Evolutionary conservation across 371 early-diverging fungal genomes (phyloP), one percentile per base, ranked within the genome.

Genomic region (Rhizopus microsporus): DNA sequence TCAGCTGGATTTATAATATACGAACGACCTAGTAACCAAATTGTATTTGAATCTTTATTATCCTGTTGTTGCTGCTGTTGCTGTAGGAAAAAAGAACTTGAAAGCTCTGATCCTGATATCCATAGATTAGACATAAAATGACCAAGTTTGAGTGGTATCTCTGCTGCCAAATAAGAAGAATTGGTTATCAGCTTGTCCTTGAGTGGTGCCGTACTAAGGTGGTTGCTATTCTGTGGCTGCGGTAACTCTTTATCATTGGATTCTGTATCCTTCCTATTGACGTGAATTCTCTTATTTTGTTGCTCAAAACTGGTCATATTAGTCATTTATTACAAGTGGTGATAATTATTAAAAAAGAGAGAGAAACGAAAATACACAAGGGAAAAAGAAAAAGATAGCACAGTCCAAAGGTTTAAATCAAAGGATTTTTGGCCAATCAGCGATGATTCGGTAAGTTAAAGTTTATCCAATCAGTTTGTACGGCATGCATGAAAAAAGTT

Each of bases 91-190:
- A 63, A 56, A 7, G 67, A 62, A 34, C 52, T 69, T 4, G 66
- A 67, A 5, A 71, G 45, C 37, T 75, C 72, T 29, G 76, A 56
- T 32, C 72, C 61, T 31, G 75, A 64, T 4, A 52, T 61, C 80
- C 80, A 80, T 42, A 80, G 51, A 51, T 76, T 62, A 13, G 75
- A 73, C 53, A 77, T 70, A 61, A 75, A 80, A 57, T 80, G 77
- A 16, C 80, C 80, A 15, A 80, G 30, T 54, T 80, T 80, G 15
- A 71, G 63, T 9, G 80, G 80, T 17, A 80, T 77, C 51, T 80
- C 80, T 43, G 80, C 80, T 6, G 80, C 77, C 16, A 80, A 51
- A 54, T 80, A 80, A 13, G 75, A 71, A 9, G 80, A 77, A 43
- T 75, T 80, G 23, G 80, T 74, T 17, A 77, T 50, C 0, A 80